Evolutionary conservation across 169 alveolate genomes (phyloP).

Genomic region (Plasmodium inui): DNA sequence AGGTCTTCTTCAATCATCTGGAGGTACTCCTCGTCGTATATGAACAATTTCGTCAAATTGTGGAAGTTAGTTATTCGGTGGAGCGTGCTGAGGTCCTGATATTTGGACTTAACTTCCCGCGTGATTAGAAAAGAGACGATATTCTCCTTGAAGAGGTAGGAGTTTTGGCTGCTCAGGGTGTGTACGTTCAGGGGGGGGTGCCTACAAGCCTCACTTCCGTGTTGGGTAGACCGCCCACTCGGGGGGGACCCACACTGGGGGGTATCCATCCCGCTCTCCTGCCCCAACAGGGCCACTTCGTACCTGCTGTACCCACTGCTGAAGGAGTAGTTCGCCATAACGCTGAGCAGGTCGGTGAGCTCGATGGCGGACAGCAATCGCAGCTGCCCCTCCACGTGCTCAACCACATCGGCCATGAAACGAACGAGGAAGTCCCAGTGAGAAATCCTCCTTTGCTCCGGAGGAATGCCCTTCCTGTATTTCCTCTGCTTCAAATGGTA

Average conservation of each 20-base stretch:
- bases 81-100: slow-evolving; percentile 31
- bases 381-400: slow-evolving; percentile 20
- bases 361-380: slow-evolving; percentile 64
- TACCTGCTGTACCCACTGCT: slow-evolving; percentile 32
- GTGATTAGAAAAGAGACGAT: slow-evolving; percentile 29
- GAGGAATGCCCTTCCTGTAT: slow-evolving; percentile 36
- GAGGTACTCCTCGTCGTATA: slow-evolving; percentile 58
- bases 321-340: slow-evolving; percentile 56
- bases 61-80: slow-evolving; percentile 59
- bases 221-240: background rate
- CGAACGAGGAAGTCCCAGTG: slow-evolving; percentile 33
- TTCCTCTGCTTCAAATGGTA: slow-evolving; percentile 34
- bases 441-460: slow-evolving; percentile 32
- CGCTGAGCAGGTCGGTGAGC: slow-evolving; percentile 64
- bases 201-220: background rate
- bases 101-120: slow-evolving; percentile 24
- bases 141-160: slow-evolving; percentile 60
- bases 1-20: slow-evolving; percentile 42
- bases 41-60: slow-evolving; percentile 30
- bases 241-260: background rate
- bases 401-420: slow-evolving; percentile 37
- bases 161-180: slow-evolving; percentile 16
- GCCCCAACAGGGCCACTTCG: background rate
- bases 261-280: background rate
- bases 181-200: background rate